These are phyloP conservation scores for Brassica hybrid DNA, from an alignment of 441 rosid genomes.

Conservation along the genomic window DNA sequence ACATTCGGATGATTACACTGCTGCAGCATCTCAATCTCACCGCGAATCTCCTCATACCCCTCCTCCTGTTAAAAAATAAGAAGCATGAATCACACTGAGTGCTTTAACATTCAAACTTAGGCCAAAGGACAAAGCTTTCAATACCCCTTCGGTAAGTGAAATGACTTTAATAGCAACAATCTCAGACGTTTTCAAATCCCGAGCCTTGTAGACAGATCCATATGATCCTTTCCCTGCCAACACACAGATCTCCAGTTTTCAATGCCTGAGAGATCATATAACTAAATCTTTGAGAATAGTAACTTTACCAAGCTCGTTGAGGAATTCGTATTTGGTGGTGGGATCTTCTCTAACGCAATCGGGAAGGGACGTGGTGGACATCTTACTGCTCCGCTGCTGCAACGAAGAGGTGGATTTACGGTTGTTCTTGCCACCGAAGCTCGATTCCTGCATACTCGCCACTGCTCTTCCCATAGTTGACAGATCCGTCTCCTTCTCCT, in stretches of 20 bases:
- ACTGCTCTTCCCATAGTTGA: conserved; percentile 86
- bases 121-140: conserved; percentile 35
- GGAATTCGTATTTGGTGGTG: conserved; percentile 86
- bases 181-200: conserved; percentile 93
- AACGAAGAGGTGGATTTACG: conserved; percentile 49
- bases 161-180: conserved; percentile 97
- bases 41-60: conserved; percentile 97
- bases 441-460: conserved; percentile 71
- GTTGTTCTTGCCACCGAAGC: conserved; percentile 68
- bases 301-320: conserved; percentile 80
- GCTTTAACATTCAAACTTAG: conserved; percentile 26
- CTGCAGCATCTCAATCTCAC: conserved; percentile 99
- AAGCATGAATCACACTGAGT: conserved; percentile 20
- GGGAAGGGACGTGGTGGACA: conserved; percentile 85
- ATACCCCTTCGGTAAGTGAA: conserved; percentile 92
- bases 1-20: conserved; percentile 98
- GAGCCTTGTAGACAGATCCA: conserved; percentile 98
- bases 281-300: not conserved
- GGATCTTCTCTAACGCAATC: conserved; percentile 94
- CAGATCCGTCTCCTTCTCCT: conserved; percentile 48
- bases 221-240: conserved; percentile 93
- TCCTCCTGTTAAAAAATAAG: conserved; percentile 70
- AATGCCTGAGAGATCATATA: no score
- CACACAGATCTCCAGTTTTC: conserved; percentile 2
- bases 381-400: conserved; percentile 42